Conservation (phyloP, 306 rosid species). For the Quercus robur region DNA sequence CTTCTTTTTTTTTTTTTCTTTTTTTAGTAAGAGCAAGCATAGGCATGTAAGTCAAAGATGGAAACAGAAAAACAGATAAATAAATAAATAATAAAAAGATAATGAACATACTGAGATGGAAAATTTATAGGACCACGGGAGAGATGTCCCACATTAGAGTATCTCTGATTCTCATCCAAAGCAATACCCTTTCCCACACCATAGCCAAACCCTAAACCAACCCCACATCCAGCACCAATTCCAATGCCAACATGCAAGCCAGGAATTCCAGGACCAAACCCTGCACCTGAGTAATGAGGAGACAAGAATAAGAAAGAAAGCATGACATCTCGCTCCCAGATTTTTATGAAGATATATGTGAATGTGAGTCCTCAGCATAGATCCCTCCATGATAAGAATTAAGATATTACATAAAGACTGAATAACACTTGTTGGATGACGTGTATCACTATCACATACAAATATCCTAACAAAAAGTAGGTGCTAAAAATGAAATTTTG, state of each 20-base stretch:
- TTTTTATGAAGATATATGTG: not conserved
- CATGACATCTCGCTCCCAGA: not conserved
- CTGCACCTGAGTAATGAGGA: conserved; percentile 49
- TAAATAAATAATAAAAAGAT: not conserved
- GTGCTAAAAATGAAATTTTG: not conserved
- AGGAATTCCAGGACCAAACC: conserved; percentile 89
- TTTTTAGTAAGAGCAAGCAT: not conserved
- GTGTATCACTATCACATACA: not conserved
- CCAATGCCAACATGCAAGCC: conserved; percentile 81
- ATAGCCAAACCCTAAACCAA: conserved; percentile 89
- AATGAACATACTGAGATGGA: conserved; percentile 59
- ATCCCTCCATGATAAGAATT: not conserved
- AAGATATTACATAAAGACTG: not conserved
- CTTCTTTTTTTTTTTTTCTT: not conserved
- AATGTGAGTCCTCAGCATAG: not conserved
- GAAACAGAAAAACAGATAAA: not conserved
- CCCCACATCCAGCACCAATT: conserved; percentile 87
- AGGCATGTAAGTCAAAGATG: not conserved
- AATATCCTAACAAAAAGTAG: not conserved
- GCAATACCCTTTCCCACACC: conserved; percentile 88
- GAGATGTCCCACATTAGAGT: conserved; percentile 68
- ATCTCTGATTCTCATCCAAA: conserved; percentile 56
- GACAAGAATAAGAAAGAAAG: not conserved
- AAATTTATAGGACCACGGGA: conserved; percentile 28
- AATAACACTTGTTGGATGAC: not conserved